A percentile compares a stretch with the other conserved stretches of the same genome.
phyloP scores from a whole-genome alignment of 176 grass and related monocot species.

The Saccharum spontaneum region DNA sequence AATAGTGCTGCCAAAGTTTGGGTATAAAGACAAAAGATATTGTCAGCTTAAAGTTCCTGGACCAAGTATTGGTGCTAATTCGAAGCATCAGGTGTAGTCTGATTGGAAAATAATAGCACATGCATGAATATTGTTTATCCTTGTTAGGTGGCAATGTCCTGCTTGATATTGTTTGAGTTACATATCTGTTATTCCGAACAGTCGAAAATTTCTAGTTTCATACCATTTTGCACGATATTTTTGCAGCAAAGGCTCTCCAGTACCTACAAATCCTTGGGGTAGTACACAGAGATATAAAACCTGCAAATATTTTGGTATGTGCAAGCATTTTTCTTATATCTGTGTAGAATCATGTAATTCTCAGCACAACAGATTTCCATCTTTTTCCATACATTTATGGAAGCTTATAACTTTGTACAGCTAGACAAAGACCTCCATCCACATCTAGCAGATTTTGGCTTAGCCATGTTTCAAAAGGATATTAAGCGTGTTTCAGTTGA shows the following conservation, averaged over 20 bases:
- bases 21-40: constrained; percentile 12
- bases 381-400: constrained; percentile 2
- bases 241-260: constrained; percentile 77
- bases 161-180: background rate
- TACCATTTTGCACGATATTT: constrained; percentile 21
- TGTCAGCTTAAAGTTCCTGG: background rate
- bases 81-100: background rate
- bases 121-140: background rate
- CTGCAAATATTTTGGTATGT: constrained; percentile 97
- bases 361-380: background rate
- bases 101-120: constrained; percentile 18
- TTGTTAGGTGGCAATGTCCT: background rate
- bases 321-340: constrained; percentile 27
- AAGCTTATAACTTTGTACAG: constrained; percentile 45
- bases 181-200: constrained; percentile 4
- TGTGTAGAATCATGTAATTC: constrained; percentile 1
- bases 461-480: constrained; percentile 93
- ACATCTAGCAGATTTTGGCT: constrained; percentile 89
- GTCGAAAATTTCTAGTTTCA: constrained; percentile 16
- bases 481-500: constrained; percentile 78
- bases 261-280: constrained; percentile 71
- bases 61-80: background rate
- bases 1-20: background rate
- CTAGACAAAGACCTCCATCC: constrained; percentile 74
- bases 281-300: constrained; percentile 96